Percentiles rank a stretch among this genome's conserved stretches.
These are phyloP conservation scores for Calonectria montana DNA, from an alignment of 2,329 filamentous ascomycete genomes.

Conservation along the genomic window DNA sequence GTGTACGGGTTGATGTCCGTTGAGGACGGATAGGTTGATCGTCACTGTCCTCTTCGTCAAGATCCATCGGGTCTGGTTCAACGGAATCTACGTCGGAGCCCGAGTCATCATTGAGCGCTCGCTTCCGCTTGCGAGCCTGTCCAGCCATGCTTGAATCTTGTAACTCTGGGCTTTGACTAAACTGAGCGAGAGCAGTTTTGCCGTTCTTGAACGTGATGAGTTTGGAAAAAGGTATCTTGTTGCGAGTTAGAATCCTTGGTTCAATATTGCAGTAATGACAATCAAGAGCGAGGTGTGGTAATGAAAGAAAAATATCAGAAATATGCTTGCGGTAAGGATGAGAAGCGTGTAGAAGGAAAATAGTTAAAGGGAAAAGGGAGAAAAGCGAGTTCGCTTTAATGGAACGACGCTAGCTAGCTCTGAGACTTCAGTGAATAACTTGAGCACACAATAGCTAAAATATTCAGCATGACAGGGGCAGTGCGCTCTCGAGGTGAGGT, in stretches of 20 bases:
- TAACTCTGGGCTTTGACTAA: constrained; percentile 26
- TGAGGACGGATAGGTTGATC: constrained; percentile 21
- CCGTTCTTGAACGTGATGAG: constrained; percentile 49
- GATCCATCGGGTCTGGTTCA: constrained; percentile 41
- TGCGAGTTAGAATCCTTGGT: constrained; percentile 30
- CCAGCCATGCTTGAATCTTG: constrained; percentile 33
- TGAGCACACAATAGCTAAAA: background rate
- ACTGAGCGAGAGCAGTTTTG: constrained; percentile 41
- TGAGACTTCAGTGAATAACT: constrained; percentile 36
- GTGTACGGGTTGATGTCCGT: constrained; percentile 23
- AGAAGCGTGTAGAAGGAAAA: constrained; percentile 21
- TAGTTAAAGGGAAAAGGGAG: background rate
- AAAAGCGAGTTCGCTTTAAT: background rate
- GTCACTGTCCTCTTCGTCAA: constrained; percentile 42
- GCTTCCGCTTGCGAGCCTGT: constrained; percentile 47
- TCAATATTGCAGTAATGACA: background rate
- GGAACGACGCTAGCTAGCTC: constrained; percentile 15
- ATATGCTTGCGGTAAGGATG: constrained; percentile 5
- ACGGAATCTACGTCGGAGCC: constrained; percentile 39
- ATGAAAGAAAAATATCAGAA: background rate
- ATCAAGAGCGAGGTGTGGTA: background rate
- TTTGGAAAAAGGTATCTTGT: constrained; percentile 46
- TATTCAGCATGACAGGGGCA: background rate
- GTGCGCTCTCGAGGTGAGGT: background rate
- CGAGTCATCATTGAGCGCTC: constrained; percentile 43